Conservation (phyloP, 257 asterid species). For the Henckelia pumila region DNA sequence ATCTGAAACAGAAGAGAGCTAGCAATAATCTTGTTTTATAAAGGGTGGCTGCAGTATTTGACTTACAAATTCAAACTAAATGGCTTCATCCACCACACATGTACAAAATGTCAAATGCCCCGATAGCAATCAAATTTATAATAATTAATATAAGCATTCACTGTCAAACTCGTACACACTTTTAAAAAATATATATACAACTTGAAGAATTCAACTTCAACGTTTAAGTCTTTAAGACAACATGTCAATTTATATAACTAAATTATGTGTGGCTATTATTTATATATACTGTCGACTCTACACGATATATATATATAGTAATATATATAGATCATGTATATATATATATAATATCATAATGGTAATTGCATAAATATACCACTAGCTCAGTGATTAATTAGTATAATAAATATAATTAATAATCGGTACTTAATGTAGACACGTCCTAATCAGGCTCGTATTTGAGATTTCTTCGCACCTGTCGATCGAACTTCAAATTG, state of each 20-base stretch:
- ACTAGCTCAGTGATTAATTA: too few relatives aligned
- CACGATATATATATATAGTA: not conserved
- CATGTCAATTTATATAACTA: slow-evolving; percentile 12
- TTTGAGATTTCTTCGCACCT: too few relatives aligned
- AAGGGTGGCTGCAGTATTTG: slow-evolving; percentile 57
- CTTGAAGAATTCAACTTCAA: slow-evolving; percentile 88
- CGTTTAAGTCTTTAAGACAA: slow-evolving; percentile 71
- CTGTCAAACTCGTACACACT: slow-evolving; percentile 35
- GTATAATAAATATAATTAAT: not conserved
- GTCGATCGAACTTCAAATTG: too few relatives aligned
- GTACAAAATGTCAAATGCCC: slow-evolving; percentile 74
- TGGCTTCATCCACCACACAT: slow-evolving; percentile 46
- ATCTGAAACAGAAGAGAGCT: slow-evolving; percentile 27
- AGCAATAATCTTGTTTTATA: slow-evolving; percentile 40
- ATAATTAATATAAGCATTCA: slow-evolving; percentile 22
- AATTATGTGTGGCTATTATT: too few relatives aligned
- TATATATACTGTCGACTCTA: not conserved
- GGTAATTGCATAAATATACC: too few relatives aligned
- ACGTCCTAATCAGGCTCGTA: too few relatives aligned
- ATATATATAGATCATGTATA: too few relatives aligned
- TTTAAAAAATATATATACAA: slow-evolving; percentile 24
- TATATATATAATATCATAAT: not conserved
- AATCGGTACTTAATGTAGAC: not conserved
- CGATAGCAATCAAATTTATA: slow-evolving; percentile 32
- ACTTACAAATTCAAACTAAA: slow-evolving; percentile 56